Conservation (phyloP, 1,284 basidiomycete species). For the Heterobasidion annosum region DNA sequence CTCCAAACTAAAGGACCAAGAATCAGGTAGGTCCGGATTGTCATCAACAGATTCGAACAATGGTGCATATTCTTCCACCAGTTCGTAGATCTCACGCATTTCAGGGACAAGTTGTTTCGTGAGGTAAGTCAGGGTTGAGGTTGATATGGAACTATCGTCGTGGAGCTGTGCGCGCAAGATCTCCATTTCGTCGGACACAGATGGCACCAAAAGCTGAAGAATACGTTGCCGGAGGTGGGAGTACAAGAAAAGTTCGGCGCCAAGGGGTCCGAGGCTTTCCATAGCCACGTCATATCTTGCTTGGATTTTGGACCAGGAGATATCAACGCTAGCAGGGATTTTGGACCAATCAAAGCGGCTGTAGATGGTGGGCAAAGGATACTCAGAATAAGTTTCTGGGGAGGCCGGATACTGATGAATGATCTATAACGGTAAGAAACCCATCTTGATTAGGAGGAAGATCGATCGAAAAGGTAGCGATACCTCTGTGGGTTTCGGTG, state of each 20-base stretch:
- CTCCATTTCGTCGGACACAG: slow-evolving; percentile 34
- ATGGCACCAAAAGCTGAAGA: slow-evolving; percentile 24
- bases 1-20: slow-evolving; percentile 28
- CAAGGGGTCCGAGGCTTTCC: slow-evolving; percentile 40
- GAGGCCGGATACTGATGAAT: slow-evolving; percentile 48
- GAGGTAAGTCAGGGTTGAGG: neutral
- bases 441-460: neutral
- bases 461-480: slow-evolving; percentile 9
- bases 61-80: slow-evolving; percentile 39
- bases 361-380: slow-evolving; percentile 46
- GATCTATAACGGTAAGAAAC: slow-evolving; percentile 26
- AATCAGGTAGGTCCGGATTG: slow-evolving; percentile 26
- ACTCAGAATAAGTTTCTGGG: slow-evolving; percentile 37
- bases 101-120: slow-evolving; percentile 2
- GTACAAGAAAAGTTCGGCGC: slow-evolving; percentile 55
- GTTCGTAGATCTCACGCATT: slow-evolving; percentile 18
- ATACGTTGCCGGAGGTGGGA: slow-evolving; percentile 46
- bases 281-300: slow-evolving; percentile 52
- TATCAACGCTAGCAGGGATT: slow-evolving; percentile 16
- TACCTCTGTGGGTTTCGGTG: slow-evolving; percentile 61
- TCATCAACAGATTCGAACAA: slow-evolving; percentile 33
- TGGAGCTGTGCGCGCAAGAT: slow-evolving; percentile 7
- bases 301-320: slow-evolving; percentile 47
- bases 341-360: slow-evolving; percentile 40
- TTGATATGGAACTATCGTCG: neutral